Conservation (phyloP, 805 yeast species). For the Cyberlindnera xylosilytica region DNA sequence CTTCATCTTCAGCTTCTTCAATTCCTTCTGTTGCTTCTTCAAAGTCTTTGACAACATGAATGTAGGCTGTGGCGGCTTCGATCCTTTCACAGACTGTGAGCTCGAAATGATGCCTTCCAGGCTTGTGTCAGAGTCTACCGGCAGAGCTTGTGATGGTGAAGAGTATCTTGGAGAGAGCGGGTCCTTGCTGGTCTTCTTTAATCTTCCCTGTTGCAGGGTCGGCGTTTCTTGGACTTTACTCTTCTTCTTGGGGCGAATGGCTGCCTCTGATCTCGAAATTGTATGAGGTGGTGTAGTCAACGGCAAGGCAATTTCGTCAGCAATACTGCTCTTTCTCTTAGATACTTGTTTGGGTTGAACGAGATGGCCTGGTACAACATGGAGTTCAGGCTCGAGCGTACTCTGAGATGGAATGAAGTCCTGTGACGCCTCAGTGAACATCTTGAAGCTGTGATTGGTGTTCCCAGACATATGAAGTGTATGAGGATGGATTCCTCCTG, state of each 20-base stretch:
- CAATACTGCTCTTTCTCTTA: constrained; percentile 13
- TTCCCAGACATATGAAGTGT: neutral
- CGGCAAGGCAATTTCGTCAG: constrained; percentile 18
- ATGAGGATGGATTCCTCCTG: neutral
- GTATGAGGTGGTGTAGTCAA: constrained; percentile 30
- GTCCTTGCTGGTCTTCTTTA: constrained; percentile 18
- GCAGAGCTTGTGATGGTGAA: constrained; percentile 20
- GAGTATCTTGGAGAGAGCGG: constrained; percentile 29
- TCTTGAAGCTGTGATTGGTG: neutral
- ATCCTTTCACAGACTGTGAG: neutral
- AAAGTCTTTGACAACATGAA: constrained; percentile 18
- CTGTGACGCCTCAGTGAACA: neutral
- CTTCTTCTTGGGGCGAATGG: constrained; percentile 12
- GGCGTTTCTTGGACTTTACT: constrained; percentile 26
- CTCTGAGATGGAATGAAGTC: neutral
- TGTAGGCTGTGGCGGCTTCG: constrained; percentile 26
- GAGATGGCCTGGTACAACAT: constrained; percentile 2
- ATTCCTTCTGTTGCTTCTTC: constrained; percentile 14
- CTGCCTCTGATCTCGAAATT: constrained; percentile 17
- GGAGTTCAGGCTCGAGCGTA: constrained; percentile 7
- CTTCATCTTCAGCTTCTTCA: constrained; percentile 3
- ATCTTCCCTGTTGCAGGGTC: constrained; percentile 19
- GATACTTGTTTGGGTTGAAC: constrained; percentile 1
- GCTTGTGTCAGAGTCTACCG: constrained; percentile 2
- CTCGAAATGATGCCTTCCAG: neutral